These are phyloP conservation scores for Hordeum marinum DNA, from an alignment of 176 grass and related monocot species.

Conservation along the genomic window DNA sequence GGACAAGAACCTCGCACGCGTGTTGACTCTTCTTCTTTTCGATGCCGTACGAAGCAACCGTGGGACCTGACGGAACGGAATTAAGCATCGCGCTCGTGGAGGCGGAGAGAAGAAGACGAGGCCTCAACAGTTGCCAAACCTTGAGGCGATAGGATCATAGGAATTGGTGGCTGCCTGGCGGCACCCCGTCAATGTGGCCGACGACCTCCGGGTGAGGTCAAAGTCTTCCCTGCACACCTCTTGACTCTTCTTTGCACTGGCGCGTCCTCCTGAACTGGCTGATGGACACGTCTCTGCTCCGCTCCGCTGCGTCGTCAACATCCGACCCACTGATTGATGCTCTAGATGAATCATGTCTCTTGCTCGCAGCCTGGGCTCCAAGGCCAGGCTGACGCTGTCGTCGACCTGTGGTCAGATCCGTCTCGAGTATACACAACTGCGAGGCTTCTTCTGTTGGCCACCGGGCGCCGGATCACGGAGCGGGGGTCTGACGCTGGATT, in stretches of 20 bases:
- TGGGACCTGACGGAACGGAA: not conserved
- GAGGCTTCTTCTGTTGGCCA: too few species aligned
- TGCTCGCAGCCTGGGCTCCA: not conserved
- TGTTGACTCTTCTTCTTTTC: not conserved
- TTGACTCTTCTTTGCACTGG: not conserved
- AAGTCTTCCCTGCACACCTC: not conserved
- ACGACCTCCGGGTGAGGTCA: not conserved
- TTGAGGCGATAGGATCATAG: not conserved
- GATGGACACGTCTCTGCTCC: not conserved
- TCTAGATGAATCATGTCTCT: not conserved
- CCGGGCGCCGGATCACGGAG: not conserved
- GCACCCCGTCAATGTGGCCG: not conserved
- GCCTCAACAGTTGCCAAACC: not conserved
- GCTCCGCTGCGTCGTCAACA: not conserved
- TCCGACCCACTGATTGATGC: not conserved
- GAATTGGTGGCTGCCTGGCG: not conserved
- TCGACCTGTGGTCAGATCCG: not conserved
- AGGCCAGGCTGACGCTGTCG: not conserved
- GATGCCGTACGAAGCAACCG: not conserved
- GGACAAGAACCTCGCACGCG: not conserved
- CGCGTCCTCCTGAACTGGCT: not conserved
- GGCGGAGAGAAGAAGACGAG: not conserved
- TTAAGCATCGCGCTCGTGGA: not conserved
- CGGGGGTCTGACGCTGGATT: too few species aligned
- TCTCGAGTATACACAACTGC: not conserved